phyloP scores from a whole-genome alignment of 1,284 basidiomycete species.

The Quambalaria eucalypti region DNA sequence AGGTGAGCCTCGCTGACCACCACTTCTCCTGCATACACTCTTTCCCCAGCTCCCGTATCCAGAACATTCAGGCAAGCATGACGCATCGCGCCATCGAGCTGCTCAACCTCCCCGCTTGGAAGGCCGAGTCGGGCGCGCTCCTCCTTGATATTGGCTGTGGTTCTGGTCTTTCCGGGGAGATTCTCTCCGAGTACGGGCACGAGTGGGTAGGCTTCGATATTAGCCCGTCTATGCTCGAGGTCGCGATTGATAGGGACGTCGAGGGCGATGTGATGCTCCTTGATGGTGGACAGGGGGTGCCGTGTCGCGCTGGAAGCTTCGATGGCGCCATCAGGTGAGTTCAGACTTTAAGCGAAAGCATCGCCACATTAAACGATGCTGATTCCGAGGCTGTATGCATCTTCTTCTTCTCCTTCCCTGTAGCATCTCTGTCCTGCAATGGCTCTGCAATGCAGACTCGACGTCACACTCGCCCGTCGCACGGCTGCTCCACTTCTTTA shows the following conservation, averaged over 20 bases:
- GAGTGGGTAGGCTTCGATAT: constrained; percentile 92
- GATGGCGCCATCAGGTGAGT: constrained; percentile 88
- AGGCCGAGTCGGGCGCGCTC: constrained; percentile 46
- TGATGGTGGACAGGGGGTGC: constrained; percentile 50
- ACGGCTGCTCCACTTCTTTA: constrained; percentile 87
- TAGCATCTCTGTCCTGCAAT: constrained; percentile 95
- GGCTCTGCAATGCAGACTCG: constrained; percentile 94
- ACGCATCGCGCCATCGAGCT: constrained; percentile 89
- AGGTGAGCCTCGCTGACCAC: not conserved
- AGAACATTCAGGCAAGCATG: constrained; percentile 96
- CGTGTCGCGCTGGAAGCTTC: constrained; percentile 89
- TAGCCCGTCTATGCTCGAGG: constrained; percentile 74
- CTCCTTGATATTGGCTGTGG: constrained; percentile 96
- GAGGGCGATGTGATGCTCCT: constrained; percentile 46
- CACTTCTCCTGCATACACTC: not conserved
- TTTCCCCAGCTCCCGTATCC: constrained; percentile 68
- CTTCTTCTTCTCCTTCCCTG: not conserved
- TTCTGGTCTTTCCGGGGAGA: constrained; percentile 93
- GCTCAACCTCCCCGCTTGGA: constrained; percentile 61
- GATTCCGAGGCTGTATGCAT: too few species aligned
- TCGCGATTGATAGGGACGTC: constrained; percentile 41
- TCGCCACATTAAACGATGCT: not conserved
- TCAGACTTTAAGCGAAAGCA: not conserved
- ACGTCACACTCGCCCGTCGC: constrained; percentile 84
- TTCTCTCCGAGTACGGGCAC: constrained; percentile 87